phyloP scores from a whole-genome alignment of 177 flowering plant species.

The Vitis hybrid region DNA sequence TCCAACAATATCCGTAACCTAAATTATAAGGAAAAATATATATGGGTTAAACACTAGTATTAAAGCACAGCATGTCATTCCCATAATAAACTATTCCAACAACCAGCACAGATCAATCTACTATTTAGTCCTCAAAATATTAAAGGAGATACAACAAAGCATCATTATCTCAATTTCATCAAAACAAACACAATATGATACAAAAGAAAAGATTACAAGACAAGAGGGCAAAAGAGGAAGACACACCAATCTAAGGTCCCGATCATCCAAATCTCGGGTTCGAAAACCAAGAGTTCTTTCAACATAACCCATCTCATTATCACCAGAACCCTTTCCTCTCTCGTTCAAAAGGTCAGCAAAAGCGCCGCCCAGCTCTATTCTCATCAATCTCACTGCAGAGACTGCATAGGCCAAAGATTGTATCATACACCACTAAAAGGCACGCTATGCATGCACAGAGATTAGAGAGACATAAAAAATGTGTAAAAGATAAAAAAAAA shows the following conservation, averaged over 20 bases:
- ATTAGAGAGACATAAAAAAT: not conserved
- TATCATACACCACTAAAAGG: not conserved
- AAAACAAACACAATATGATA: not conserved
- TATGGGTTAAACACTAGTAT: not conserved
- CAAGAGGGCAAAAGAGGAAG: conserved; percentile 5
- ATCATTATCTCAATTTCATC: not conserved
- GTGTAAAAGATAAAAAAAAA: not conserved
- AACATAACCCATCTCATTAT: conserved; percentile 86
- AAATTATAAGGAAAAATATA: conserved; percentile 1
- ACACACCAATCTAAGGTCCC: conserved; percentile 79
- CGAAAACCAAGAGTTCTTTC: conserved; percentile 89
- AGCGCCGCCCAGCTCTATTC: conserved; percentile 92
- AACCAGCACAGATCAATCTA: not conserved
- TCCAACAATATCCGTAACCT: conserved; percentile 94
- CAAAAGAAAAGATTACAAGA: not conserved
- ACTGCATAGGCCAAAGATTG: conserved; percentile 35
- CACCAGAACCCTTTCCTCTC: conserved; percentile 79
- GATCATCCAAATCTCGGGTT: conserved; percentile 69
- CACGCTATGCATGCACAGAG: not conserved
- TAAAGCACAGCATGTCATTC: too few species aligned
- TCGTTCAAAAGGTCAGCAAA: conserved; percentile 89
- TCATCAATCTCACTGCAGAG: conserved; percentile 88
- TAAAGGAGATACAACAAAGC: not conserved
- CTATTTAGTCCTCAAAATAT: not conserved
- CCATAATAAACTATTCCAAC: too few species aligned